Percentiles rank a stretch among this genome's conserved stretches.
These are phyloP conservation scores for Triangularia setosa DNA, from an alignment of 2,329 filamentous ascomycete species.

Conservation along the genomic window DNA sequence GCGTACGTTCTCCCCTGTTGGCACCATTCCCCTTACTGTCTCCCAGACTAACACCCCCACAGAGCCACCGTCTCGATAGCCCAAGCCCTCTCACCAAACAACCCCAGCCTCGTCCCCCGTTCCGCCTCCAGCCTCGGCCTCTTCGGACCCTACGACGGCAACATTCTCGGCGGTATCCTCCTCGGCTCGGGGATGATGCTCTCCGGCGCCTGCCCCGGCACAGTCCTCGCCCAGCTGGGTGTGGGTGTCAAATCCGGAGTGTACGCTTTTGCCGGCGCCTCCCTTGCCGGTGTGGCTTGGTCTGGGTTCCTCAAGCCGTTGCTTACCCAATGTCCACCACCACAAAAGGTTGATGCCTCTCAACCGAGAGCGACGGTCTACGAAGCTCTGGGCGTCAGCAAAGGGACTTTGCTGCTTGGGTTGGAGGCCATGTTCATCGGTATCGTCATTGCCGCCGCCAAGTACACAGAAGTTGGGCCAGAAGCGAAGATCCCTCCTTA, in stretches of 20 bases:
- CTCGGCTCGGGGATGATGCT: constrained; percentile 65
- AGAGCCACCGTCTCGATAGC: constrained; percentile 45
- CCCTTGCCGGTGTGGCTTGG: constrained; percentile 54
- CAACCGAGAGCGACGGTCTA: constrained; percentile 32
- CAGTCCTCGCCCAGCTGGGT: constrained; percentile 58
- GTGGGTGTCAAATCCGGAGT: constrained; percentile 49
- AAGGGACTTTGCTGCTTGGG: constrained; percentile 34
- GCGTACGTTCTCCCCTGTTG: constrained; percentile 42
- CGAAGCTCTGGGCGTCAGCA: constrained; percentile 39
- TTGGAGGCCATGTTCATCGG: constrained; percentile 42
- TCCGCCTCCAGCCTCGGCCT: constrained; percentile 49
- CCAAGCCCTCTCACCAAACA: constrained; percentile 41
- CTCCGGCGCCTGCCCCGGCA: constrained; percentile 63
- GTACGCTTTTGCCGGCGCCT: constrained; percentile 50
- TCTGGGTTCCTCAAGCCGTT: constrained; percentile 40
- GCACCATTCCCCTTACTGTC: not conserved
- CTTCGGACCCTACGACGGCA: constrained; percentile 57
- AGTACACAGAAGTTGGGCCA: constrained; percentile 29
- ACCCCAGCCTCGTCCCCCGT: constrained; percentile 44
- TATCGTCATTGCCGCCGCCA: constrained; percentile 37
- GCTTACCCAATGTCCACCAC: constrained; percentile 22
- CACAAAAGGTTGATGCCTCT: constrained; percentile 20
- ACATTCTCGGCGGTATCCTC: constrained; percentile 58
- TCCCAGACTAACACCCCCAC: constrained; percentile 13
- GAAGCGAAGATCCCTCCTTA: constrained; percentile 43